Evolutionary conservation across 441 rosid species (phyloP).

Genomic region (Syzygium malaccense): DNA sequence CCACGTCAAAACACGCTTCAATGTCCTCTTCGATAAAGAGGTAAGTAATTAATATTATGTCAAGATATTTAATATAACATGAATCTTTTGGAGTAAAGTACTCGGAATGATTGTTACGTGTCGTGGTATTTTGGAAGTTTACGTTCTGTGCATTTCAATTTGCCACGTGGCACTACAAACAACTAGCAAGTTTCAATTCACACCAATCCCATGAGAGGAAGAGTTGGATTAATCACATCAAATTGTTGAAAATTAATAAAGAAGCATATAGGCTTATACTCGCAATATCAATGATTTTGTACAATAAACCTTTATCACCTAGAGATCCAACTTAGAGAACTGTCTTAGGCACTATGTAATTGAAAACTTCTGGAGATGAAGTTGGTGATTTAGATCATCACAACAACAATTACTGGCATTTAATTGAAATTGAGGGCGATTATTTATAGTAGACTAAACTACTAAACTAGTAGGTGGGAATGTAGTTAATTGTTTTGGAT

Average conservation of each 20-base stretch:
- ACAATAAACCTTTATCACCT: too few species aligned
- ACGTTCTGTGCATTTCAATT: neutral
- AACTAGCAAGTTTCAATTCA: neutral
- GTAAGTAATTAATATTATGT: neutral
- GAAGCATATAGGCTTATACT: neutral
- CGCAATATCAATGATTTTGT: too few species aligned
- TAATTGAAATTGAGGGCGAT: too few species aligned
- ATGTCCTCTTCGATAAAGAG: neutral
- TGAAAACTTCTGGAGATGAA: too few species aligned
- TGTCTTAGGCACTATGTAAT: too few species aligned
- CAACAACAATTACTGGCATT: too few species aligned
- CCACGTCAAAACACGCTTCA: neutral
- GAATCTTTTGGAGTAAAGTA: neutral
- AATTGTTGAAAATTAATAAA: too few species aligned
- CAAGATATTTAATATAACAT: neutral
- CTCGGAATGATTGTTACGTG: neutral
- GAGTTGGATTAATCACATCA: neutral
- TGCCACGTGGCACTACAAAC: neutral
- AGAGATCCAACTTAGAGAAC: too few species aligned
- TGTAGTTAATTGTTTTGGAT: neutral
- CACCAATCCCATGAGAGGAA: neutral
- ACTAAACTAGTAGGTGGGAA: too few species aligned
- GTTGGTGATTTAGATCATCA: too few species aligned
- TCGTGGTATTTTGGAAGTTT: neutral
- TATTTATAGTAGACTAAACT: too few species aligned